Evolutionary conservation across 2,329 filamentous ascomycete genomes (phyloP).

Genomic region (Penicillium sp.): DNA sequence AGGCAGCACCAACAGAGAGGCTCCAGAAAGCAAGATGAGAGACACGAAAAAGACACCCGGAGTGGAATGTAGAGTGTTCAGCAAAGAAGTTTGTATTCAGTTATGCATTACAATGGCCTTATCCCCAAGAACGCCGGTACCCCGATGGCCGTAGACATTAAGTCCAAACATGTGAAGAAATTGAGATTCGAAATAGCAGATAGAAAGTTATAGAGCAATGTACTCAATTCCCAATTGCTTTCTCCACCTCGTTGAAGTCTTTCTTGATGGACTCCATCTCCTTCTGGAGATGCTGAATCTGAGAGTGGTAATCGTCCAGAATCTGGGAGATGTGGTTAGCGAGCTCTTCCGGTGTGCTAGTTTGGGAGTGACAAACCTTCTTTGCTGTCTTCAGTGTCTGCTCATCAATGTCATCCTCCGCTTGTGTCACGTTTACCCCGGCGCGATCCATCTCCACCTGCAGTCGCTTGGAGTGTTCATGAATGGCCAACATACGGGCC

Average conservation of each 20-base stretch:
- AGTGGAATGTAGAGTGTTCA: background rate
- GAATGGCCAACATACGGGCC: slow-evolving; percentile 64
- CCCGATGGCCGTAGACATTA: slow-evolving; percentile 23
- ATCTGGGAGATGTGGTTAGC: slow-evolving; percentile 40
- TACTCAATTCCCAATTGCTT: slow-evolving; percentile 29
- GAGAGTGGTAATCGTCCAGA: slow-evolving; percentile 51
- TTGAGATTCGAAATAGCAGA: slow-evolving; percentile 11
- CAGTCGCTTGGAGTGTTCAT: slow-evolving; percentile 59
- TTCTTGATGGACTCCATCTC: slow-evolving; percentile 59
- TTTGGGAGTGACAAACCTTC: slow-evolving; percentile 50
- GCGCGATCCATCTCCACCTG: slow-evolving; percentile 61
- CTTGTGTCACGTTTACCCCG: slow-evolving; percentile 44
- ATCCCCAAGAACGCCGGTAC: slow-evolving; percentile 26
- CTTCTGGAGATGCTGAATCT: slow-evolving; percentile 59
- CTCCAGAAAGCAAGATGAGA: background rate
- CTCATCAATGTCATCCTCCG: slow-evolving; percentile 54
- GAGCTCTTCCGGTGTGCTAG: slow-evolving; percentile 18
- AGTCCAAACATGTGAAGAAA: slow-evolving; percentile 15
- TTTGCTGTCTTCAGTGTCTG: slow-evolving; percentile 59
- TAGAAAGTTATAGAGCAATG: slow-evolving; percentile 2
- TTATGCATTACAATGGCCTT: slow-evolving; percentile 25
- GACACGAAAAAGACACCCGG: background rate
- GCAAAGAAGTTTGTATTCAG: slow-evolving; percentile 20
- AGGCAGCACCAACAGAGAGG: background rate
- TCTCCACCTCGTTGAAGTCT: slow-evolving; percentile 59